Evolutionary conservation across 495 filamentous ascomycete genomes (phyloP), one percentile per base, ranked within the genome.

Genomic region (Penicillium salamii): DNA sequence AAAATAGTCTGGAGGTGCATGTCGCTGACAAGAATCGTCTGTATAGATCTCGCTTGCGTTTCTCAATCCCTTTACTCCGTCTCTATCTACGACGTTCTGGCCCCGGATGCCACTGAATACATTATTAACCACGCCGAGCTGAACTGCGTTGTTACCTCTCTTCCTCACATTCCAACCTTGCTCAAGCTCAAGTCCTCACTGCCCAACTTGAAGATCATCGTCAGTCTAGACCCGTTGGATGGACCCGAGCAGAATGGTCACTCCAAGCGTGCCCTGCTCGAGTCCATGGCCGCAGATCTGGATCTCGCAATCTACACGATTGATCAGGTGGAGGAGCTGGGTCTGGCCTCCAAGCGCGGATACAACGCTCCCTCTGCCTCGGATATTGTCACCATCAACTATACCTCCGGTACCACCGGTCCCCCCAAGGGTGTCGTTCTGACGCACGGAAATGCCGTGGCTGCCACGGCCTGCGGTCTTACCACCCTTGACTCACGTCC

Each of bases 371-470:
- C 93, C 7, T 70, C 68, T 24, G 81, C 87, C 1, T 78, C 86
- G 2, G 91, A 97, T 61, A 78, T 87, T 58, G 77, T 95, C 47
- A 97, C 93, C 26, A 91, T 98, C 71, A 98, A 97, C 73, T 98
- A 98, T 72, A 98, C 93, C 8, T 95, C 89, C 11, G 93, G 93
- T 14, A 98, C 93, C 8, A 98, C 93, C 0, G 95, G 93, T 6
- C 80, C 88, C 53, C 93, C 93, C 5, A 98, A 98, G 72, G 93
- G 93, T 48, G 93, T 97, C 5, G 75, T 92, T 28, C 70, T 97
- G 52, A 90, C 87, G 3, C 95, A 98, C 61, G 71, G 74, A 54
- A 89, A 86, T 62, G 89, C 90, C 21, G 81, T 95, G 4, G 83
- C 90, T 2, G 90, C 84, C 17, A 76, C 87, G 33, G 75, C 84